Percentiles rank a stretch among this genome's conserved stretches.
Evolutionary conservation across 805 yeast species (phyloP).

Genomic region (Candida gorgasii): DNA sequence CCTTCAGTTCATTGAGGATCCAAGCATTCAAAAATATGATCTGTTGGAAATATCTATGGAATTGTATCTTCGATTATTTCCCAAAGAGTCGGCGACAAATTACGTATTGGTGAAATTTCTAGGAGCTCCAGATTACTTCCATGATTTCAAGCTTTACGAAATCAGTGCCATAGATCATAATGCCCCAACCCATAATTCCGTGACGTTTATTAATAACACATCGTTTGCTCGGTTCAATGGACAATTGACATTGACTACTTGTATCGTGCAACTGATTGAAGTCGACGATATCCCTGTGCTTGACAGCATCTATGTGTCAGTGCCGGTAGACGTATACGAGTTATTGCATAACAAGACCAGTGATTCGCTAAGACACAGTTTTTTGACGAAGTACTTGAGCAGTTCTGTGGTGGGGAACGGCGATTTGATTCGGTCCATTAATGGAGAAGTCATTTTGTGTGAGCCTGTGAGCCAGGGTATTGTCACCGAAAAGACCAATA

Average conservation of each 20-base stretch:
- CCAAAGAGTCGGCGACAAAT: conserved; percentile 18
- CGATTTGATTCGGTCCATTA: conserved; percentile 42
- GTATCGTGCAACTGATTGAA: conserved; percentile 37
- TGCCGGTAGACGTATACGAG: conserved; percentile 45
- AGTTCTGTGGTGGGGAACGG: conserved; percentile 39
- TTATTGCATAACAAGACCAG: conserved; percentile 32
- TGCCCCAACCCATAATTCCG: conserved; percentile 24
- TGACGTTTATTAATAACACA: conserved; percentile 41
- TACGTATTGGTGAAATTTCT: conserved; percentile 37
- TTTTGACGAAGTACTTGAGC: conserved; percentile 25
- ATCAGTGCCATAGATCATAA: conserved; percentile 31
- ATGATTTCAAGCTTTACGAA: conserved; percentile 33
- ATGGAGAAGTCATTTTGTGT: conserved; percentile 57
- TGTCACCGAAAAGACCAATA: conserved; percentile 45
- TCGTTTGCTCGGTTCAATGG: conserved; percentile 32
- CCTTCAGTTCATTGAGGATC: conserved; percentile 34
- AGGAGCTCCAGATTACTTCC: conserved; percentile 41
- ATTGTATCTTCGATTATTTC: conserved; percentile 33
- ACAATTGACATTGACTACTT: conserved; percentile 43
- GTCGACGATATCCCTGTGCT: conserved; percentile 37
- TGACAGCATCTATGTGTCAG: conserved; percentile 45
- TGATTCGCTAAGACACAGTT: conserved; percentile 33
- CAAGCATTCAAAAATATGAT: conserved; percentile 25
- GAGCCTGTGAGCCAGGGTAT: conserved; percentile 77
- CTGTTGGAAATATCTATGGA: conserved; percentile 34